Conservation (phyloP, 2,329 filamentous ascomycete species). For the Cladosporium austrohemisphaericum region DNA sequence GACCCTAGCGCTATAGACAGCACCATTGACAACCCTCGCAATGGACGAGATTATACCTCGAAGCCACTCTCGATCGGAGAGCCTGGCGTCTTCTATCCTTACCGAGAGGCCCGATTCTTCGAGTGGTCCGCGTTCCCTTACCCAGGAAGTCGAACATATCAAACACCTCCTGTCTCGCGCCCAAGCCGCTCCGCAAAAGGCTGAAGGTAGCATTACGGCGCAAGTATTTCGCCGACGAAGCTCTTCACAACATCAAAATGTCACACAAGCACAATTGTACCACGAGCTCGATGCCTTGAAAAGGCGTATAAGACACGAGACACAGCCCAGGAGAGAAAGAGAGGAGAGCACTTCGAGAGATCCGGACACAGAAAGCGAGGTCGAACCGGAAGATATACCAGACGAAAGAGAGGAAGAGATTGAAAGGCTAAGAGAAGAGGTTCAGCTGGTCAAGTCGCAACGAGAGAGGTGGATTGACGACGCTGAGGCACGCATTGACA, state of each 20-base stretch:
- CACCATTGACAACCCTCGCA: not conserved
- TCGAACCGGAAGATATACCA: slow-evolving; percentile 21
- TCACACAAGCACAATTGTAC: slow-evolving; percentile 20
- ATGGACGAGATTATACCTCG: slow-evolving; percentile 8
- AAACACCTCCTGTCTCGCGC: slow-evolving; percentile 22
- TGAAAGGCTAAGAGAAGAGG: slow-evolving; percentile 26
- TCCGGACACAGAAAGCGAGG: slow-evolving; percentile 28
- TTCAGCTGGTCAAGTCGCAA: slow-evolving; percentile 24
- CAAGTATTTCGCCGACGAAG: slow-evolving; percentile 22
- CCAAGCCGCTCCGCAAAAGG: slow-evolving; percentile 17
- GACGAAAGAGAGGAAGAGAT: slow-evolving; percentile 33
- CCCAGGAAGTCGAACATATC: slow-evolving; percentile 26
- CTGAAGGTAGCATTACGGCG: slow-evolving; percentile 24
- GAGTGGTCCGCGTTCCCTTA: slow-evolving; percentile 17
- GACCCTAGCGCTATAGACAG: not conserved
- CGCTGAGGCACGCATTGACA: slow-evolving; percentile 34
- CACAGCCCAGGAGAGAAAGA: slow-evolving; percentile 2
- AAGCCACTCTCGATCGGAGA: slow-evolving; percentile 11
- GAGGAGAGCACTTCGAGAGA: slow-evolving; percentile 13
- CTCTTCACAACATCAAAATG: slow-evolving; percentile 14
- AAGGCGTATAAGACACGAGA: slow-evolving; percentile 27
- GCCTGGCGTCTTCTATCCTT: slow-evolving; percentile 13
- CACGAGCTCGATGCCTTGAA: slow-evolving; percentile 29
- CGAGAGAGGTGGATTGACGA: slow-evolving; percentile 32
- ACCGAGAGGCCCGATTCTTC: slow-evolving; percentile 1